Conservation (phyloP, 345 rosid genomes). For the Gossypium anomalum region DNA sequence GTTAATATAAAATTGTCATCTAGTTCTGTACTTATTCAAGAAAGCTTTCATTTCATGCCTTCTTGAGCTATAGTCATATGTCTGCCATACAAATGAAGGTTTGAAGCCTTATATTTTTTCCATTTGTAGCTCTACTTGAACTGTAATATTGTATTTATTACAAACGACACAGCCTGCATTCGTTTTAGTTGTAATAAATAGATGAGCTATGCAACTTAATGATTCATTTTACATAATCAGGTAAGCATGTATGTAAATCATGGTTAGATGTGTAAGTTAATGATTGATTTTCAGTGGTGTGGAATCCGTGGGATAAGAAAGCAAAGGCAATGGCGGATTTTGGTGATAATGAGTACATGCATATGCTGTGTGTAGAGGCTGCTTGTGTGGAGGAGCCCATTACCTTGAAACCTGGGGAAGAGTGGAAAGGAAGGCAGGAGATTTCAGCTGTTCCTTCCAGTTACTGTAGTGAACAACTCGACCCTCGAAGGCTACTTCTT, state of each 20-base stretch:
- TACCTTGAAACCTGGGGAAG: constrained; percentile 42
- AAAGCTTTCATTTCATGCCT: no score
- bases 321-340: constrained; percentile 39
- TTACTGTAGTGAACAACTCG: constrained; percentile 26
- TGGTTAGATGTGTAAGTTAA: neutral
- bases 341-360: constrained; percentile 36
- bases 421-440: constrained; percentile 41
- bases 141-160: neutral
- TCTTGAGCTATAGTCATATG: no score
- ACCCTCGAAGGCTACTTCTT: neutral
- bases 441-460: constrained; percentile 44
- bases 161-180: neutral
- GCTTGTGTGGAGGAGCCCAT: constrained; percentile 37
- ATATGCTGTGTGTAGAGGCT: constrained; percentile 40
- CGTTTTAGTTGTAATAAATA: neutral
- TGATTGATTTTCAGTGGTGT: constrained; percentile 28
- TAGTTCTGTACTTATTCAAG: no score
- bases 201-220: neutral
- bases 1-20: no score
- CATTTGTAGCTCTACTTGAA: no score
- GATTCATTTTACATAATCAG: neutral
- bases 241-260: neutral
- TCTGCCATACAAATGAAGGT: no score
- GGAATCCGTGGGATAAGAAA: constrained; percentile 51
- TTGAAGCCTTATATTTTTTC: no score